Evolutionary conservation across 352 stramenopile species (phyloP).

Genomic region (Globisporangium emineosum): DNA sequence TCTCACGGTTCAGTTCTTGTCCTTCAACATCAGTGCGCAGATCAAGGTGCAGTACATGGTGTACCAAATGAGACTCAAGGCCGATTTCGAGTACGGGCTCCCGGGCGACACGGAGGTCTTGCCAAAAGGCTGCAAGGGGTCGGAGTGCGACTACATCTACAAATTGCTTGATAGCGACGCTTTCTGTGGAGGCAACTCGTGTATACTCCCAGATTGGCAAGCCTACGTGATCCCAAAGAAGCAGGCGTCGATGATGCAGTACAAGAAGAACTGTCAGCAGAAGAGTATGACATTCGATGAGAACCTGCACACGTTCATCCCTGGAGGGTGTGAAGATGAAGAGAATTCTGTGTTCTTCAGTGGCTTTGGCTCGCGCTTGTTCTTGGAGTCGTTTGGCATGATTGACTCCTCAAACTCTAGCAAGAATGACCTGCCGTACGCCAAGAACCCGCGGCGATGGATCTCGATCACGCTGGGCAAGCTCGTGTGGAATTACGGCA

Average conservation of each 20-base stretch:
- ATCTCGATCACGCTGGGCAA: constrained; percentile 35
- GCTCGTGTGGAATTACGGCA: constrained; percentile 37
- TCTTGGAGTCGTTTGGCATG: constrained; percentile 9
- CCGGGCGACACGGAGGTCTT: constrained; percentile 5
- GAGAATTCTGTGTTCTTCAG: constrained; percentile 18
- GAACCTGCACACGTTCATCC: constrained; percentile 13
- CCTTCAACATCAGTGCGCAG: constrained; percentile 17
- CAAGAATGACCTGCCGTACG: constrained; percentile 8
- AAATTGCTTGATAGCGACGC: constrained; percentile 11
- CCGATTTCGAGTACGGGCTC: constrained; percentile 16
- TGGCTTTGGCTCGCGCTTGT: constrained; percentile 18
- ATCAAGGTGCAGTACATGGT: constrained; percentile 19
- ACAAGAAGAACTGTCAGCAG: constrained; percentile 17
- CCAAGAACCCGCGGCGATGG: constrained; percentile 17
- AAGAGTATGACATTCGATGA: neutral
- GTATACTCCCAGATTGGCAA: constrained; percentile 21
- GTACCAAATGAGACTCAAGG: constrained; percentile 10
- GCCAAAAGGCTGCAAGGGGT: constrained; percentile 7
- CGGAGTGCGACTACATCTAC: constrained; percentile 17
- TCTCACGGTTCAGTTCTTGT: neutral
- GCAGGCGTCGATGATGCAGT: constrained; percentile 21
- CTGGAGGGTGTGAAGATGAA: constrained; percentile 15
- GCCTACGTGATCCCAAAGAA: constrained; percentile 16
- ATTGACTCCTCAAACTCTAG: neutral
- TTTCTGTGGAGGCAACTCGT: constrained; percentile 15